Evolutionary conservation across 1,284 basidiomycete species (phyloP).

Genomic region (Porodaedalea pini): DNA sequence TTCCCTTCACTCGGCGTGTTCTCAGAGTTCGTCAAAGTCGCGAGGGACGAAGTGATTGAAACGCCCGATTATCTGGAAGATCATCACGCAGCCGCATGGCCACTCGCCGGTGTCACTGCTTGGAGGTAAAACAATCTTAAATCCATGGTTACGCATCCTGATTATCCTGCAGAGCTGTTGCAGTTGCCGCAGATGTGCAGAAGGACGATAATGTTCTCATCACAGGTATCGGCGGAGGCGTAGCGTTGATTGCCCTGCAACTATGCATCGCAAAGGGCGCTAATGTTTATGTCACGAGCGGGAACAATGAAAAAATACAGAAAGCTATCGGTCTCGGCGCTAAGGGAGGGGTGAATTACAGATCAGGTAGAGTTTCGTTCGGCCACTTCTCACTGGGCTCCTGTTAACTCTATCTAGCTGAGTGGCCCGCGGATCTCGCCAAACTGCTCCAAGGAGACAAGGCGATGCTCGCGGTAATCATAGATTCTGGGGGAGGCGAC

Average conservation of each 20-base stretch:
- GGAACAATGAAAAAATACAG: conserved; percentile 64
- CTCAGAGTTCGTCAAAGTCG: conserved; percentile 72
- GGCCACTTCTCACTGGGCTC: not conserved
- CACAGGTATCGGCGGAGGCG: conserved; percentile 80
- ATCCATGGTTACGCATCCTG: not conserved
- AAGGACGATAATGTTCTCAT: conserved; percentile 74
- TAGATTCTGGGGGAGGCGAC: conserved; percentile 81
- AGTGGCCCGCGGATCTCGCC: conserved; percentile 62
- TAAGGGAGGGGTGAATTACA: conserved; percentile 74
- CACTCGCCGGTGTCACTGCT: conserved; percentile 75
- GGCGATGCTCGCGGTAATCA: conserved; percentile 59
- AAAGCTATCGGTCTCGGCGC: conserved; percentile 72
- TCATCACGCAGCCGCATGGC: conserved; percentile 71
- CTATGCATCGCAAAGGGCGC: conserved; percentile 75
- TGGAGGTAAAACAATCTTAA: conserved; percentile 56
- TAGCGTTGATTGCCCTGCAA: conserved; percentile 76
- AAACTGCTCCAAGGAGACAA: conserved; percentile 44
- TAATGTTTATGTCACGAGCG: conserved; percentile 81
- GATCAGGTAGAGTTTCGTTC: conserved; percentile 44
- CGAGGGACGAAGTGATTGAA: conserved; percentile 62
- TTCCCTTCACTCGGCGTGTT: conserved; percentile 66
- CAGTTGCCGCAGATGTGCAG: conserved; percentile 64
- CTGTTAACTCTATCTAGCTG: conserved; percentile 35
- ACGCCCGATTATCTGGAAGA: conserved; percentile 71
- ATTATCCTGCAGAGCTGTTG: conserved; percentile 49